phyloP scores from a whole-genome alignment of 1,139 yeast species.

The Zhuliangozyma blackwelliae region DNA sequence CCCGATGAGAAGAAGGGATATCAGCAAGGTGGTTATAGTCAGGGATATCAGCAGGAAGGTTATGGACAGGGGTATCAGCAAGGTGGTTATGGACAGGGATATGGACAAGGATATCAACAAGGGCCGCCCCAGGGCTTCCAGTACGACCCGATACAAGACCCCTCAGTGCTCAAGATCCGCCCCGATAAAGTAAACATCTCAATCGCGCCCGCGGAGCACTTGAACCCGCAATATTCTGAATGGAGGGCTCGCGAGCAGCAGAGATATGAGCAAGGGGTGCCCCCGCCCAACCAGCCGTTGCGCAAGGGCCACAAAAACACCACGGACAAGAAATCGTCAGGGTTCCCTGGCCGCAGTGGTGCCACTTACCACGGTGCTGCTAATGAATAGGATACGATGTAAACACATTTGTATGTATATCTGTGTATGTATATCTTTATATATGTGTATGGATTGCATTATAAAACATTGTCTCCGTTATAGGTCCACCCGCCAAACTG shows the following conservation, averaged over 20 bases:
- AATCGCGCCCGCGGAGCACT: slow-evolving; percentile 31
- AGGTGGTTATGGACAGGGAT: slow-evolving; percentile 1
- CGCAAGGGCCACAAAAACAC: slow-evolving; percentile 23
- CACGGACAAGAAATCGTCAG: slow-evolving; percentile 12
- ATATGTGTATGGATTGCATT: too few species aligned
- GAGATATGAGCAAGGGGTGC: slow-evolving; percentile 29
- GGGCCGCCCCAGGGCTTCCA: slow-evolving; percentile 2
- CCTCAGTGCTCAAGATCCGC: slow-evolving; percentile 26
- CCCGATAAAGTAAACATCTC: slow-evolving; percentile 37
- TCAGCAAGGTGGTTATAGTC: background rate
- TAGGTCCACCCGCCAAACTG: slow-evolving; percentile 99
- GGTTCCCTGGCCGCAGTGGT: slow-evolving; percentile 38
- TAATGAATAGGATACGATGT: slow-evolving; percentile 15
- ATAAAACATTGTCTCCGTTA: slow-evolving; percentile 52
- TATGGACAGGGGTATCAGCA: slow-evolving; percentile 4
- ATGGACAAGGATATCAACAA: slow-evolving; percentile 5
- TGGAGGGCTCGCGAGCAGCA: slow-evolving; percentile 31
- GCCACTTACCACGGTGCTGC: slow-evolving; percentile 40
- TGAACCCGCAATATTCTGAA: slow-evolving; percentile 36
- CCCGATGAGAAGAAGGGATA: background rate
- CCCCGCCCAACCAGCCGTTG: slow-evolving; percentile 28
- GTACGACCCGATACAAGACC: slow-evolving; percentile 24
- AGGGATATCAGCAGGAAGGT: background rate
- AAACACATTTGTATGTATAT: slow-evolving; percentile 2
- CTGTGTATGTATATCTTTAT: background rate